These are phyloP conservation scores for Lipomyces spencermartinsiae DNA, from an alignment of 805 yeast species.

Conservation along the genomic window DNA sequence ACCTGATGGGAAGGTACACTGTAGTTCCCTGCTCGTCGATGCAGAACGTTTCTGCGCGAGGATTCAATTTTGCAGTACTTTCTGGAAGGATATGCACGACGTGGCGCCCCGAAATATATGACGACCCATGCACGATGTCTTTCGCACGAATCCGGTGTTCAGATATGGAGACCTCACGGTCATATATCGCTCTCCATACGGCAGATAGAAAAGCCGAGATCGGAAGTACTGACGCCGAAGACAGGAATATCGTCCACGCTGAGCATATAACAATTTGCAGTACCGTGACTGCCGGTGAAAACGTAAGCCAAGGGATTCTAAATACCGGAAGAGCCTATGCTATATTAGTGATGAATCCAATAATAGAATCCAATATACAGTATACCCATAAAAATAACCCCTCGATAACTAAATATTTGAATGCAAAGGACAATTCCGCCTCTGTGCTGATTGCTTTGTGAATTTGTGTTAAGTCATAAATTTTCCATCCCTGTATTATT, in stretches of 20 bases:
- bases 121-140: conserved; percentile 48
- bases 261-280: conserved; percentile 56
- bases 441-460: conserved; percentile 56
- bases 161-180: conserved; percentile 46
- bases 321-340: conserved; percentile 65
- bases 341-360: not conserved
- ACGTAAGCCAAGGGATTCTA: conserved; percentile 75
- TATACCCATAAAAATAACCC: conserved; percentile 64
- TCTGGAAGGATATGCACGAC: conserved; percentile 90
- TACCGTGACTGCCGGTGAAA: conserved; percentile 62
- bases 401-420: conserved; percentile 78
- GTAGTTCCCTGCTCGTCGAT: conserved; percentile 42
- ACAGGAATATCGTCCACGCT: conserved; percentile 58
- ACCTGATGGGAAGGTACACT: conserved; percentile 69
- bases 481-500: conserved; percentile 83
- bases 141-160: conserved; percentile 45
- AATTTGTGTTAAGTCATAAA: conserved; percentile 70
- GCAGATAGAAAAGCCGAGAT: conserved; percentile 37
- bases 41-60: conserved; percentile 71
- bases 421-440: conserved; percentile 63
- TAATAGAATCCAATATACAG: not conserved
- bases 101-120: conserved; percentile 82
- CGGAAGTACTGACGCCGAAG: conserved; percentile 34
- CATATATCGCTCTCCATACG: conserved; percentile 40
- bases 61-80: conserved; percentile 83